Base-by-base conservation (phyloP, 23 red algal genomes). In the Agarophyton chilense region DNA sequence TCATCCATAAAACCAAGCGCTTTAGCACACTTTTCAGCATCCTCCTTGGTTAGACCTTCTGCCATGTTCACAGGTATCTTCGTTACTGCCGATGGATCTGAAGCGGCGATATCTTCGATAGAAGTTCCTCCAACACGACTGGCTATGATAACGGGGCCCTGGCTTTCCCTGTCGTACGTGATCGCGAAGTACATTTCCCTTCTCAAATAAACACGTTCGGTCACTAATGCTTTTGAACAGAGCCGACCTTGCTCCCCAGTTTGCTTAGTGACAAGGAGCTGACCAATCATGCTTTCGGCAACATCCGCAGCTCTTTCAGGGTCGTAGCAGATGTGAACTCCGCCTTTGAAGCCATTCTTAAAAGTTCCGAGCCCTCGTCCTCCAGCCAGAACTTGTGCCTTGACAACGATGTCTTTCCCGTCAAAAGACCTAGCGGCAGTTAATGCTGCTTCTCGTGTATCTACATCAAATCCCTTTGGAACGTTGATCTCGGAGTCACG, bases 111-210 rank as follows among this genome's bases (percentile, higher is more conserved):
- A 51, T 98, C 96, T 63, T 98, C 96, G 43, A 98, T 98, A 13
- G 93, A 95, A 42, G 96, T 96, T 34, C 96, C 96, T 16, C 96
- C 96, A 9, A 78, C 49, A 54, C 75, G 63, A 25, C 79, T 89
- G 16, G 83, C 96, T 36, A 98, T 80, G 47, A 94, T 91, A 0
- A 96, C 87, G 2, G 96, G 93, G 6, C 96, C 96, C 81, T 98
- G 96, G 24, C 89, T 80, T 60, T 93, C 91, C 62, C 96, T 75
- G 73, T 98, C 96, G 53, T 98, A 98, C 33, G 89, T 84, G 54
- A 98, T 78, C 17, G 93, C 96, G 53, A 98, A 92, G 88, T 98
- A 98, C 96, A 98, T 96, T 72, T 98, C 96, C 47, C 94, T 81
- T 13, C 91, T 70, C 17, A 94, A 35, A 52, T 95, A 93, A 17